Evolutionary conservation across 441 rosid genomes (phyloP).

Genomic region (Arabidopsis lyrata): DNA sequence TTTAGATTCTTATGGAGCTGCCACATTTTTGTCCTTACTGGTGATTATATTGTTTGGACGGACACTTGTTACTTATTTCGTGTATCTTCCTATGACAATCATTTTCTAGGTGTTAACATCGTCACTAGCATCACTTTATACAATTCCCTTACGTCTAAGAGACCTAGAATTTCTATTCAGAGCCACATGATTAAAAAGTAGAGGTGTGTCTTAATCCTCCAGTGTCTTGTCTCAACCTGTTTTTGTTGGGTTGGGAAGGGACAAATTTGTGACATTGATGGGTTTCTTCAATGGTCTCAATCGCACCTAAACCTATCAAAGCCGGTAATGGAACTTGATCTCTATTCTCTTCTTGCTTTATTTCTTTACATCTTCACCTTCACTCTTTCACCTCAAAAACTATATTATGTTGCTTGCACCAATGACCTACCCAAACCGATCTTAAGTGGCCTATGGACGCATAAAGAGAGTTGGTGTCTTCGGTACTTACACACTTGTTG

Average conservation of each 20-base stretch:
- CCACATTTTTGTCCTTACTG: not conserved
- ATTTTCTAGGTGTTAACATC: constrained; percentile 1
- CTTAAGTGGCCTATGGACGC: constrained; percentile 12
- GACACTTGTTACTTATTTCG: constrained; percentile 11
- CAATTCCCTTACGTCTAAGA: constrained; percentile 23
- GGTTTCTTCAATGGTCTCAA: constrained; percentile 46
- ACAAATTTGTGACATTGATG: constrained; percentile 26
- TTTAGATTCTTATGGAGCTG: constrained; percentile 29
- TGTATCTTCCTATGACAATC: constrained; percentile 8
- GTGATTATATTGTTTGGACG: constrained; percentile 2
- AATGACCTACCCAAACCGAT: not conserved
- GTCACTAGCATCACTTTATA: constrained; percentile 24
- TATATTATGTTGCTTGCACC: constrained; percentile 23
- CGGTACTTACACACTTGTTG: constrained; percentile 28
- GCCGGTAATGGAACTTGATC: constrained; percentile 33
- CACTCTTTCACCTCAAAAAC: constrained; percentile 39
- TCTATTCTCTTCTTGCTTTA: not conserved
- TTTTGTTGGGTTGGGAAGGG: constrained; percentile 35
- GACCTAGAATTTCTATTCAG: not conserved
- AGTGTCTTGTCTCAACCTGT: constrained; percentile 1
- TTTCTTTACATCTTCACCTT: constrained; percentile 11
- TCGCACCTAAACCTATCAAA: constrained; percentile 37
- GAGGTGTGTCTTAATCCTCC: constrained; percentile 32
- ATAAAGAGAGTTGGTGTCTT: not conserved
- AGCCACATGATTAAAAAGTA: constrained; percentile 26